These are phyloP conservation scores for Fraxinus dipetala DNA, from an alignment of 305 asterid species.

Conservation along the genomic window DNA sequence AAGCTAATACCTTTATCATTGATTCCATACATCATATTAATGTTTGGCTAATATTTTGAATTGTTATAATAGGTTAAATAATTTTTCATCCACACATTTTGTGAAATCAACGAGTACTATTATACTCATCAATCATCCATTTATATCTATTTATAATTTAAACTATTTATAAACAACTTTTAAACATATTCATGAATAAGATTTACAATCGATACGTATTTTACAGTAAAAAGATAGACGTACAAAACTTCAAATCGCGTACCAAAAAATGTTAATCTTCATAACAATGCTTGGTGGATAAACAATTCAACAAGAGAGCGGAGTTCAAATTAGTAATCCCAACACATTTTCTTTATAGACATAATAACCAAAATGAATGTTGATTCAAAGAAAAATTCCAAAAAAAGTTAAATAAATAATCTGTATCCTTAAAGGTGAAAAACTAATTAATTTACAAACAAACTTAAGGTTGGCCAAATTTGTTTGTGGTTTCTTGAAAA, in stretches of 20 bases:
- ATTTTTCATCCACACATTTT: not conserved
- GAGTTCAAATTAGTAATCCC: not conserved
- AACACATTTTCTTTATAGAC: not conserved
- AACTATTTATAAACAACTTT: too few species aligned
- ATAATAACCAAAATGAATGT: not conserved
- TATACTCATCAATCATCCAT: not conserved
- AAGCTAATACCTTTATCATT: not conserved
- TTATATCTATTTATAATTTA: not conserved
- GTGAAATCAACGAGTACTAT: not conserved
- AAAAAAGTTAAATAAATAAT: not conserved
- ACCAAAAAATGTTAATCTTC: not conserved
- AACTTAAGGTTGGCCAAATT: not conserved
- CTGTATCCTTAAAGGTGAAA: not conserved
- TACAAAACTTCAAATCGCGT: not conserved
- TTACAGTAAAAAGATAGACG: too few species aligned
- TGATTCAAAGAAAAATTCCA: not conserved
- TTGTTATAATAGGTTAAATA: not conserved
- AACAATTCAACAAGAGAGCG: not conserved
- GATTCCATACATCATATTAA: not conserved
- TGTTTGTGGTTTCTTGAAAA: not conserved
- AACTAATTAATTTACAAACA: not conserved
- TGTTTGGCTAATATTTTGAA: not conserved
- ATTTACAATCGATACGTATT: not conserved
- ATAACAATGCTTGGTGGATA: not conserved
- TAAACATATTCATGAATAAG: too few species aligned